Percentiles rank a stretch among this genome's conserved stretches.
These are phyloP conservation scores for Kurtzmaniella natalensis DNA, from an alignment of 1,139 yeast species.

Conservation along the genomic window DNA sequence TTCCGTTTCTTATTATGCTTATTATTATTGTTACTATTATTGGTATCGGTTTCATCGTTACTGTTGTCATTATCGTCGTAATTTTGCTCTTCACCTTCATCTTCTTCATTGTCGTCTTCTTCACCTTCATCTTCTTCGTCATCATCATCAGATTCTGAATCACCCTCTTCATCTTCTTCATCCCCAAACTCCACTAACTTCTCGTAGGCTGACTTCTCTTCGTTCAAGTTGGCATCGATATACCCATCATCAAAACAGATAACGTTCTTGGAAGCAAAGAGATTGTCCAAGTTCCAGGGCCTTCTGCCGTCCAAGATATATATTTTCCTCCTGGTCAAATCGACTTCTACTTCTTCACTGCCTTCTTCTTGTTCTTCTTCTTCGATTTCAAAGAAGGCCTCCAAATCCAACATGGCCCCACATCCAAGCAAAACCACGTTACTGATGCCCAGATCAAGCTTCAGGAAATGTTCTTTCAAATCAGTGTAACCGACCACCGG, in stretches of 20 bases:
- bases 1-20: conserved; percentile 18
- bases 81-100: conserved; percentile 17
- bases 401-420: conserved; percentile 92
- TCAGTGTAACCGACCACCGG: conserved; percentile 96
- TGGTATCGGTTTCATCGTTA: conserved; percentile 21
- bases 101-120: conserved; percentile 18
- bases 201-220: conserved; percentile 54
- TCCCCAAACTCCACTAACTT: conserved; percentile 38
- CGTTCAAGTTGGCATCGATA: conserved; percentile 51
- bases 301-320: conserved; percentile 89
- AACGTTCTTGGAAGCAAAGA: conserved; percentile 80
- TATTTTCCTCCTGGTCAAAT: conserved; percentile 32
- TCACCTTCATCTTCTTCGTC: conserved; percentile 20
- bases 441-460: conserved; percentile 70
- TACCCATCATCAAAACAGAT: conserved; percentile 87
- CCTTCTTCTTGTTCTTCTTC: too few species aligned
- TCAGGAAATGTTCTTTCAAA: conserved; percentile 55
- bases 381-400: conserved; percentile 68
- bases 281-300: conserved; percentile 94
- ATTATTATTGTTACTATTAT: conserved; percentile 3
- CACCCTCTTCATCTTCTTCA: conserved; percentile 19
- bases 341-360: too few species aligned
- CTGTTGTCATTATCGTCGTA: conserved; percentile 21
- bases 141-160: conserved; percentile 28
- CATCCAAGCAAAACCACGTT: conserved; percentile 84